A percentile compares a stretch with the other conserved stretches of the same genome.
These are phyloP conservation scores for Piper betle DNA, from an alignment of 164 flowering plant species.

Conservation along the genomic window DNA sequence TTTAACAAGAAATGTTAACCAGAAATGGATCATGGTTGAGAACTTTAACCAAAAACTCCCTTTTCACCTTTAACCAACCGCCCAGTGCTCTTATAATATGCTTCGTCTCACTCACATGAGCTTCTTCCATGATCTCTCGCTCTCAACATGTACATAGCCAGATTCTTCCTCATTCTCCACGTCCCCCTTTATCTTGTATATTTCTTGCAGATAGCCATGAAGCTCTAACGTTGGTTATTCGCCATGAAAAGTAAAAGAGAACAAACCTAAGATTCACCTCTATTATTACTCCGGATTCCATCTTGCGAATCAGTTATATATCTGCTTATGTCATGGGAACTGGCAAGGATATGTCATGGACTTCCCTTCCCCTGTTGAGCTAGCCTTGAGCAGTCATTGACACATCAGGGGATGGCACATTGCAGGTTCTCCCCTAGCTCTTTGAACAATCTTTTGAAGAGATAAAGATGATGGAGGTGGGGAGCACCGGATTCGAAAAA, in stretches of 20 bases:
- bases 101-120: neutral
- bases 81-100: no score
- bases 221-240: no score
- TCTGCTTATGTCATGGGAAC: no score
- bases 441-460: neutral
- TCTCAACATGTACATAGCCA: neutral
- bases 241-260: neutral
- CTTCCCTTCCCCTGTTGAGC: no score
- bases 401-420: neutral
- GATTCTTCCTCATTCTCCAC: conserved; percentile 1
- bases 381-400: neutral
- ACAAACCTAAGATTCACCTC: neutral
- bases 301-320: no score
- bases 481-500: conserved; percentile 3
- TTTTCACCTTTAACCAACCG: conserved; percentile 4
- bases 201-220: neutral
- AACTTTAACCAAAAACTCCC: conserved; percentile 4
- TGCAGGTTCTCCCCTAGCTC: neutral
- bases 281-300: no score
- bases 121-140: neutral
- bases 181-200: neutral
- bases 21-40: neutral
- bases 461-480: no score
- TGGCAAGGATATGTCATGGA: no score
- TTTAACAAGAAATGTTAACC: no score